Base-by-base conservation (phyloP, 2,329 filamentous ascomycete genomes). In the Exophiala phaeomuriformis region DNA sequence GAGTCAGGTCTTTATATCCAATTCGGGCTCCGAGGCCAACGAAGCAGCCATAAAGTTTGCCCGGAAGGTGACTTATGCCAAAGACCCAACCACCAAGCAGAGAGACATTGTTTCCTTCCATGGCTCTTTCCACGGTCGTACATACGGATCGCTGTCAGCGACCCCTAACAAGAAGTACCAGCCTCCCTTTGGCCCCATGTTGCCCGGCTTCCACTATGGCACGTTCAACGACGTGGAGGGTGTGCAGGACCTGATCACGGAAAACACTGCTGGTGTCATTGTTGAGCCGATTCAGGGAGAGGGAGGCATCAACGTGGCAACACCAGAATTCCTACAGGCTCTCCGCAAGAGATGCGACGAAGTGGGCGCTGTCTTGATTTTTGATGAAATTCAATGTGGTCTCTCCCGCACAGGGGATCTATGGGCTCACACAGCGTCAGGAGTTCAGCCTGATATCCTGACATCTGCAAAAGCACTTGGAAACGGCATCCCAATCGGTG, bases 111-210 rank as follows among this genome's bases (percentile, higher is more conserved):
- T 97, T 48, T 95, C 89, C 10, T 98, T 97, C 76, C 75, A 88
- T 64, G 85, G 86, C 64, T 90, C 88, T 37, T 98, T 98, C 78
- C 93, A 98, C 71, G 93, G 93, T 64, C 85, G 93, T 55, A 97
- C 93, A 10, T 95, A 97, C 88, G 93, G 93, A 48, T 84, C 85
- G 53, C 75, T 98, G 42, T 95, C 88, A n/a, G 93, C 93, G 7
- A 98, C 93, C 3, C 93, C 90, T 45, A 98, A 97, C 73, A 88
- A 90, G 12, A 98, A 98, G 71, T 98, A 98, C 72, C 93, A 98
- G 73, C 82, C 85, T 63, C 93, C 93, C 0, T 98, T 98, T 67
- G 78, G 88, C 9, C 93, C 93, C 36, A 96, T 98, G 90, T 75
- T 98, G 1, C 91, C 93, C 0, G 93, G 93, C 1, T 97, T 95